Conservation (phyloP, 805 yeast species). For the Metschnikowia rubicola region DNA sequence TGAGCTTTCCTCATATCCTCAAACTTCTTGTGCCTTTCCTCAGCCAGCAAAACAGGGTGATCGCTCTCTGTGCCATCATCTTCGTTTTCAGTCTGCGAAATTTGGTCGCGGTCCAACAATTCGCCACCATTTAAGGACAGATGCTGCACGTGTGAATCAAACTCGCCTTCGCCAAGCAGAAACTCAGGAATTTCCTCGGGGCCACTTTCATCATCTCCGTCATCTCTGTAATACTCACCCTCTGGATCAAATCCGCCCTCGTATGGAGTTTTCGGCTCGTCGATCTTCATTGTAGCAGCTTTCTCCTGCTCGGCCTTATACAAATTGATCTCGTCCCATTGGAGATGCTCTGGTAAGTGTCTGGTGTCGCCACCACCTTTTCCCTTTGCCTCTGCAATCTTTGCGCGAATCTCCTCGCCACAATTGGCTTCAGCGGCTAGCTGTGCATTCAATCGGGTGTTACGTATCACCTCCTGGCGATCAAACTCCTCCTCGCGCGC, state of each 20-base stretch:
- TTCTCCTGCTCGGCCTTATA: constrained; percentile 70
- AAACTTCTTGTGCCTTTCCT: constrained; percentile 62
- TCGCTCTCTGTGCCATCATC: constrained; percentile 38
- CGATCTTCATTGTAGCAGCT: constrained; percentile 74
- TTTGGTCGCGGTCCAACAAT: constrained; percentile 27
- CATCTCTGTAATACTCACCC: constrained; percentile 74
- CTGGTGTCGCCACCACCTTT: constrained; percentile 7
- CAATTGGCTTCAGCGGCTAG: constrained; percentile 32
- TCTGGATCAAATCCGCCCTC: constrained; percentile 84
- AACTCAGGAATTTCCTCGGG: constrained; percentile 46
- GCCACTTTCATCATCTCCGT: constrained; percentile 46
- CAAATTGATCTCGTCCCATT: constrained; percentile 85
- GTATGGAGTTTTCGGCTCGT: constrained; percentile 94
- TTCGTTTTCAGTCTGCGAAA: constrained; percentile 20
- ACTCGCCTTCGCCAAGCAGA: constrained; percentile 56
- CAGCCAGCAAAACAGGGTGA: constrained; percentile 42
- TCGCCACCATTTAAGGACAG: constrained; percentile 41
- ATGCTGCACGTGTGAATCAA: constrained; percentile 28
- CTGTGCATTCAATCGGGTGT: constrained; percentile 73
- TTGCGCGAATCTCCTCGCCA: constrained; percentile 47
- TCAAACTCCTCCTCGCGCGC: constrained; percentile 31
- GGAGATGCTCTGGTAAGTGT: constrained; percentile 39
- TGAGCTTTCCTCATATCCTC: constrained; percentile 79
- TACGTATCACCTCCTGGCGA: constrained; percentile 72
- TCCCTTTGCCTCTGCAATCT: constrained; percentile 40